Conservation (phyloP, 352 stramenopile genomes). For the Pythium biforme region DNA sequence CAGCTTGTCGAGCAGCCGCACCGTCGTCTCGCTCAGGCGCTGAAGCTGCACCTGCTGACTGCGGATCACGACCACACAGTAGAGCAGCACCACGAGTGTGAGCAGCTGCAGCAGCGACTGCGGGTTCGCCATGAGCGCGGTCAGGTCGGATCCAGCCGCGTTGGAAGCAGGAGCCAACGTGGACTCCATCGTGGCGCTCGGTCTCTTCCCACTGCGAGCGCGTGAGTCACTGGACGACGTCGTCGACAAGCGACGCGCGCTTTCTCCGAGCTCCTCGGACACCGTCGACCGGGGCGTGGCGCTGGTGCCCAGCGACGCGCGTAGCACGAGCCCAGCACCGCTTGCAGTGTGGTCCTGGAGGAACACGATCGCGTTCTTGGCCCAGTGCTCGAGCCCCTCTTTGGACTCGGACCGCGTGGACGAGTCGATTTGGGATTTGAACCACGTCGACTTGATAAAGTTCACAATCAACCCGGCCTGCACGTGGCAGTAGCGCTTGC, state of each 20-base stretch:
- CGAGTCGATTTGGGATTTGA: constrained; percentile 82
- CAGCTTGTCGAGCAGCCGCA: constrained; percentile 7
- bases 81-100: constrained; percentile 18
- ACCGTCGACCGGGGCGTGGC: neutral
- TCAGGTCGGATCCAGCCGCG: neutral
- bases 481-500: constrained; percentile 73
- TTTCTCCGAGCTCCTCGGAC: neutral
- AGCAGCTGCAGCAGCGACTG: constrained; percentile 14
- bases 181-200: neutral
- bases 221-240: neutral
- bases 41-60: constrained; percentile 15
- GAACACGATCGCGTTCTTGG: constrained; percentile 48
- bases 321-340: neutral
- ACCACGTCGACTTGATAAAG: constrained; percentile 82
- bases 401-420: constrained; percentile 72
- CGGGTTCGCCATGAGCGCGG: neutral
- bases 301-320: neutral
- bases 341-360: constrained; percentile 30
- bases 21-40: constrained; percentile 14
- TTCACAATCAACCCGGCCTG: constrained; percentile 71
- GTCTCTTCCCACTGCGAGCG: neutral
- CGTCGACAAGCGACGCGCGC: neutral
- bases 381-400: constrained; percentile 63
- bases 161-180: no score
- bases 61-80: constrained; percentile 24